Evolutionary conservation across 805 yeast genomes (phyloP).

Genomic region (Kuraishia hungarica): DNA sequence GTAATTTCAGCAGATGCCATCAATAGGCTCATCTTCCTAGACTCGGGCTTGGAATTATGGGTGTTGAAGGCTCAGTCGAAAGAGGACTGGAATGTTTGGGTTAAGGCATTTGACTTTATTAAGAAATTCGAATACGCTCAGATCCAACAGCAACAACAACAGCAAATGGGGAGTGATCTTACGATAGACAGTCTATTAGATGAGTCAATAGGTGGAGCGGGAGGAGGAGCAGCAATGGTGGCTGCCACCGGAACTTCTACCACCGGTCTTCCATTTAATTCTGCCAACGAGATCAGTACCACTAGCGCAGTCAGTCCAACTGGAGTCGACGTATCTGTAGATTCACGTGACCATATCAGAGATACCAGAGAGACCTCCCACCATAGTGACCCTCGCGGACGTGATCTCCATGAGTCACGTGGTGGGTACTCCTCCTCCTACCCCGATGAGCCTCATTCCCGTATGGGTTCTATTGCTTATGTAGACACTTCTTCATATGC

Average conservation of each 20-base stretch:
- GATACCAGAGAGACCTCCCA: too few relatives aligned
- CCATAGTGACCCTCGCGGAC: too few relatives aligned
- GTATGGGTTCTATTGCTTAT: not conserved
- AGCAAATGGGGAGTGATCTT: not conserved
- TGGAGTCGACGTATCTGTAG: too few relatives aligned
- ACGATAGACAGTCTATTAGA: not conserved
- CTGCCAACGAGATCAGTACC: too few relatives aligned
- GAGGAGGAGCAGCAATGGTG: conserved; percentile 5
- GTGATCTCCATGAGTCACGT: not conserved
- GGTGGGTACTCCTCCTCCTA: too few relatives aligned
- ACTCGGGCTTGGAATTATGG: conserved; percentile 96
- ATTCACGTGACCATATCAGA: too few relatives aligned
- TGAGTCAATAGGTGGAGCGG: not conserved
- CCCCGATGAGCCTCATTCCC: not conserved
- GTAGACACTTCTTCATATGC: not conserved
- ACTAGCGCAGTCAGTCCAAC: too few relatives aligned
- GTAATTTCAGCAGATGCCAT: conserved; percentile 73
- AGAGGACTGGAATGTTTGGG: conserved; percentile 75
- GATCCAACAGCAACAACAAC: not conserved
- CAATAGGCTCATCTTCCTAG: conserved; percentile 65
- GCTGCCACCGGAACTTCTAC: conserved; percentile 6
- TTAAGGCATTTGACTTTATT: conserved; percentile 60
- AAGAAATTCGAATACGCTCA: conserved; percentile 16
- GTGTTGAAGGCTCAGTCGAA: conserved; percentile 59
- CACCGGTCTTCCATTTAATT: conserved; percentile 3